phyloP scores from a whole-genome alignment of 768 basidiomycete species.

The Mycena rebaudengoi region DNA sequence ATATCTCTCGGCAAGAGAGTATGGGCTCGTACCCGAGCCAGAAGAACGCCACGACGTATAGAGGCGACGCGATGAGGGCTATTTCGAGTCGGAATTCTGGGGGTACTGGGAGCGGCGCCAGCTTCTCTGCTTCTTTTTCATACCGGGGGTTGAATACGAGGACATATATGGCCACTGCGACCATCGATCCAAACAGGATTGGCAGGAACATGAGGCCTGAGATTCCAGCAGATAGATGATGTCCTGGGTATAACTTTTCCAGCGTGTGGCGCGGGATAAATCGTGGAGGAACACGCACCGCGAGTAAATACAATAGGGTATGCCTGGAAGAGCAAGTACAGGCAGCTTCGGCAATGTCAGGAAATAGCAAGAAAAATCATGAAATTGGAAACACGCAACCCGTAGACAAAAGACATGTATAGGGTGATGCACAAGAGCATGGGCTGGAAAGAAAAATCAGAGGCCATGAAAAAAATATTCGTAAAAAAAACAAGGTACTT shows the following conservation, averaged over 20 bases:
- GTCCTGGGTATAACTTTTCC: no score
- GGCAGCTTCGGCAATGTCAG: no score
- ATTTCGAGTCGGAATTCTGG: constrained; percentile 66
- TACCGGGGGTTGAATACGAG: constrained; percentile 59
- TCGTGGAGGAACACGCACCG: no score
- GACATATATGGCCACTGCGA: constrained; percentile 57
- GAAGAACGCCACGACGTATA: constrained; percentile 65
- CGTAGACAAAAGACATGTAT: no score
- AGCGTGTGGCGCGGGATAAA: no score
- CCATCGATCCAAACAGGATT: constrained; percentile 59
- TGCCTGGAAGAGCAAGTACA: no score
- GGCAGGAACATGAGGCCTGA: constrained; percentile 70
- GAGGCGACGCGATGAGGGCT: constrained; percentile 58
- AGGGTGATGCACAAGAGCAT: no score
- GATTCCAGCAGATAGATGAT: constrained; percentile 61
- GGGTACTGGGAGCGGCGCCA: constrained; percentile 60
- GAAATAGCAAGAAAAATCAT: neutral
- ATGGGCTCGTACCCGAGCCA: constrained; percentile 61
- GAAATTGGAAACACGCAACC: neutral
- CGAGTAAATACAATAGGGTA: constrained; percentile 66
- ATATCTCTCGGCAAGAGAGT: neutral
- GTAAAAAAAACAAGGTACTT: constrained; percentile 35
- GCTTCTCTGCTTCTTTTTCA: constrained; percentile 48
- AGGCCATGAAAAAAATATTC: no score
- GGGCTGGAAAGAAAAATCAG: no score